Evolutionary conservation across 2,329 filamentous ascomycete species (phyloP).

Genomic region (Xylariaceae sp.): DNA sequence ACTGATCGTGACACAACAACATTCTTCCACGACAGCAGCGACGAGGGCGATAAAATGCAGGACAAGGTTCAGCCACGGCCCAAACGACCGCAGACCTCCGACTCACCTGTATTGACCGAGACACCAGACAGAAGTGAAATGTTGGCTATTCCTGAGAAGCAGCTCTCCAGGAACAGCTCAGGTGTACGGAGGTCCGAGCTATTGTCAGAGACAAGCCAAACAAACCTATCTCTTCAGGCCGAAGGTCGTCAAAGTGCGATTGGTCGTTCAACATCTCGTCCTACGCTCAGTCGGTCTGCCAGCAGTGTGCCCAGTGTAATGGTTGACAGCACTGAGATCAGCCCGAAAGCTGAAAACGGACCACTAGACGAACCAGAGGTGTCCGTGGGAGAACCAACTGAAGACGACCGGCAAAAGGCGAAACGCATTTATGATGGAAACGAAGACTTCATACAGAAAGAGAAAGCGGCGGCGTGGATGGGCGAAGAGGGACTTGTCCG

Average conservation of each 20-base stretch:
- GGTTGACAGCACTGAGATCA: conserved; percentile 19
- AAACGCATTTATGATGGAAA: conserved; percentile 79
- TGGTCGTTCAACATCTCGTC: conserved; percentile 36
- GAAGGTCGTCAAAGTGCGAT: conserved; percentile 32
- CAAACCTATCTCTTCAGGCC: conserved; percentile 29
- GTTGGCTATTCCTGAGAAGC: too few species aligned
- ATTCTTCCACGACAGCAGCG: conserved; percentile 49
- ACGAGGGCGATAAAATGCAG: conserved; percentile 32
- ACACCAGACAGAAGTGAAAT: too few species aligned
- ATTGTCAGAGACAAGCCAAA: conserved; percentile 13
- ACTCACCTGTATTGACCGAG: too few species aligned
- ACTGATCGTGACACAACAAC: conserved; percentile 34
- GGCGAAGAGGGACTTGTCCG: conserved; percentile 66
- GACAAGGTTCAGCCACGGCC: background rate
- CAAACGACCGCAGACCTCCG: too few species aligned
- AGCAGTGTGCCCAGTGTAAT: conserved; percentile 16
- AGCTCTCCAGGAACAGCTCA: too few species aligned
- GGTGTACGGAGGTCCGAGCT: conserved; percentile 5
- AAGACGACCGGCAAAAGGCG: conserved; percentile 73
- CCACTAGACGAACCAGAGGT: conserved; percentile 56
- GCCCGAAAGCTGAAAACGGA: conserved; percentile 46
- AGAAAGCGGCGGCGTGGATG: conserved; percentile 81
- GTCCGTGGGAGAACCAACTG: conserved; percentile 53
- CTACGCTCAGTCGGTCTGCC: conserved; percentile 41
- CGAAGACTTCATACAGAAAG: conserved; percentile 74